Percentiles rank a stretch among this genome's conserved stretches.
These are phyloP conservation scores for Zymoseptoria tritici DNA, from an alignment of 2,329 filamentous ascomycete genomes.

Conservation along the genomic window DNA sequence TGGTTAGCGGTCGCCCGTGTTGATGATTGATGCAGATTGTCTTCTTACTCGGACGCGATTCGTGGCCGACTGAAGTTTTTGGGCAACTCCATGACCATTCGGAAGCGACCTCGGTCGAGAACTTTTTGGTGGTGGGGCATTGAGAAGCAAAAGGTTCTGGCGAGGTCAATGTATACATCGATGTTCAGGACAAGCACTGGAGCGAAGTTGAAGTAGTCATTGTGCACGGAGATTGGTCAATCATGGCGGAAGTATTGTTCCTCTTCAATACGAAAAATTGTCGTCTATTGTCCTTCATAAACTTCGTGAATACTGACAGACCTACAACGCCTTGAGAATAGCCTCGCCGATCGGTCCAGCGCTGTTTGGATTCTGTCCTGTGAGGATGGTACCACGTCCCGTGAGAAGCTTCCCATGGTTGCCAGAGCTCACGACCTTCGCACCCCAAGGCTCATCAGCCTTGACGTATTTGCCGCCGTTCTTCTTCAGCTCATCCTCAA, in stretches of 20 bases:
- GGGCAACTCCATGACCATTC: not conserved
- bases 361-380: slow-evolving; percentile 43
- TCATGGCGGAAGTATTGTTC: not conserved
- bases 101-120: not conserved
- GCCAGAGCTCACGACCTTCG: slow-evolving; percentile 37
- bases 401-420: slow-evolving; percentile 37
- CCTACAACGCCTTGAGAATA: slow-evolving; percentile 22
- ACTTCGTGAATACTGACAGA: not conserved
- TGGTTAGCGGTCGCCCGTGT: too few species aligned
- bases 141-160: not conserved
- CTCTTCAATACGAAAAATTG: not conserved
- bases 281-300: not conserved
- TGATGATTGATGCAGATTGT: too few species aligned
- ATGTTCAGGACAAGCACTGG: not conserved
- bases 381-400: too few species aligned
- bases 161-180: not conserved
- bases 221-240: not conserved
- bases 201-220: not conserved
- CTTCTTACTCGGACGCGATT: not conserved
- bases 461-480: slow-evolving; percentile 51
- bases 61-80: not conserved
- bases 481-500: slow-evolving; percentile 50
- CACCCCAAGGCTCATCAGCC: slow-evolving; percentile 42
- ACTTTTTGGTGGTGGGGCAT: too few species aligned
- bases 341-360: slow-evolving; percentile 38